These are phyloP conservation scores for Pseudonectria foliicola DNA, from an alignment of 2,329 filamentous ascomycete species.

Conservation along the genomic window DNA sequence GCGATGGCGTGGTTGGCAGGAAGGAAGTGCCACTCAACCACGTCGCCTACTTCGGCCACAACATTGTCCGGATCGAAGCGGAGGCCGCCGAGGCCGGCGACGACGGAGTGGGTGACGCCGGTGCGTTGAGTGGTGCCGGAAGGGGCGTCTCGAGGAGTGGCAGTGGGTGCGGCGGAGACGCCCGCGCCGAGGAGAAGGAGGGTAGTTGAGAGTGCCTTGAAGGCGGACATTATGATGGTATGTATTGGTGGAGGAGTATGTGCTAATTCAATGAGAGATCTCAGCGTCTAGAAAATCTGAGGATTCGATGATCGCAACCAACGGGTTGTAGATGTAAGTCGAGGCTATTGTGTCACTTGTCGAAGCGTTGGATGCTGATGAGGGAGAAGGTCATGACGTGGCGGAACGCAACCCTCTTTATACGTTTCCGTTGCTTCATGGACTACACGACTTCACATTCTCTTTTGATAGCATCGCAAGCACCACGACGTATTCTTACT, in stretches of 20 bases:
- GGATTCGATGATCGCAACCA: too few species aligned
- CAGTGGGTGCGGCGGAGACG: conserved; percentile 27
- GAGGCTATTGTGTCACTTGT: not conserved
- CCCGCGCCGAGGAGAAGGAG: conserved; percentile 23
- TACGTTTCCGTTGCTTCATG: too few species aligned
- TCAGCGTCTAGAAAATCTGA: too few species aligned
- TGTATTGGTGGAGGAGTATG: not conserved
- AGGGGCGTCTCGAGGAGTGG: conserved; percentile 18
- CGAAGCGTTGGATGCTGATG: too few species aligned
- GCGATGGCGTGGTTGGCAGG: conserved; percentile 43
- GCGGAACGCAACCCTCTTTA: too few species aligned
- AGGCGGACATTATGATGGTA: conserved; percentile 23
- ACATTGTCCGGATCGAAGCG: conserved; percentile 44
- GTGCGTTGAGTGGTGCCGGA: conserved; percentile 30
- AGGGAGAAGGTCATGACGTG: not conserved
- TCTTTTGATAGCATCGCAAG: too few species aligned
- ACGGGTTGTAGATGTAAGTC: not conserved
- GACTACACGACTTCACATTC: too few species aligned
- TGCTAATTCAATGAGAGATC: too few species aligned
- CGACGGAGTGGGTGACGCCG: conserved; percentile 38
- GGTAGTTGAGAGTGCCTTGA: too few species aligned
- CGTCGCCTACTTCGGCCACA: conserved; percentile 40
- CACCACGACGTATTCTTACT: too few species aligned
- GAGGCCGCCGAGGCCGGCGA: conserved; percentile 38
- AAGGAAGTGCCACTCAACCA: conserved; percentile 49